Evolutionary conservation across 139 green algal species (phyloP), one percentile per base, ranked within the genome.

Genomic region (Closterium sp.): DNA sequence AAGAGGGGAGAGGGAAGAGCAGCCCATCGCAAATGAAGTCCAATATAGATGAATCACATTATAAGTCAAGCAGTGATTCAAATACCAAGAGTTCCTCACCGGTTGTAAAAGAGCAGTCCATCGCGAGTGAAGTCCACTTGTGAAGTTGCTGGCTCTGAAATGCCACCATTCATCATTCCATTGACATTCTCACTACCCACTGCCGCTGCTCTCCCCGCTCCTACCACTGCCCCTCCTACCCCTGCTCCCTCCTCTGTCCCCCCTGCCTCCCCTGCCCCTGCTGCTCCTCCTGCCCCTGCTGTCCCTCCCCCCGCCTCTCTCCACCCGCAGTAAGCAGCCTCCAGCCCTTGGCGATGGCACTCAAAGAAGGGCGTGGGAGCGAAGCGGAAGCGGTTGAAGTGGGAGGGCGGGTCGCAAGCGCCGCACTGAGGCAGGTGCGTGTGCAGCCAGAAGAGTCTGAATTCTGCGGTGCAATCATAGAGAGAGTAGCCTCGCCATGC

Each of bases 401-500:
- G 90, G 31, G 91, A 93, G 34, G 92, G 90, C 21, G 29, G 31
- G 24, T 28, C 89, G 7, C 42, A 73, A 28, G 92, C 87, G 70
- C 87, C 94, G 4, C 34, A 91, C 94, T 98, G 96, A 2, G 88
- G 91, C 29, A 98, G 93, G 92, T 97, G 97, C 70, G 73, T 87
- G 3, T 92, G 34, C 28, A 97, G 88, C 97, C 97, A 98, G 85
- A 96, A 98, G 22, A 96, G 84, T 0, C 98, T 92, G 91, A 98
- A 99, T 95, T 99, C 97, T 24, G 96, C 94, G 2, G 95, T 92
- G 88, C 97, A 98, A 89, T 97, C 96, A 70, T 96, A 96, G 87
- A 99, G 89, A 5, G 92, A 93, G 86, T 98, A 96, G 24, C 98
- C 97, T 5, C 96, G 96, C 98, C 98, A 99, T 87, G 92, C 96